Evolutionary conservation across 2,329 filamentous ascomycete genomes (phyloP), one percentile per base, ranked within the genome.

Genomic region (Phyllosticta citrichinensis): DNA sequence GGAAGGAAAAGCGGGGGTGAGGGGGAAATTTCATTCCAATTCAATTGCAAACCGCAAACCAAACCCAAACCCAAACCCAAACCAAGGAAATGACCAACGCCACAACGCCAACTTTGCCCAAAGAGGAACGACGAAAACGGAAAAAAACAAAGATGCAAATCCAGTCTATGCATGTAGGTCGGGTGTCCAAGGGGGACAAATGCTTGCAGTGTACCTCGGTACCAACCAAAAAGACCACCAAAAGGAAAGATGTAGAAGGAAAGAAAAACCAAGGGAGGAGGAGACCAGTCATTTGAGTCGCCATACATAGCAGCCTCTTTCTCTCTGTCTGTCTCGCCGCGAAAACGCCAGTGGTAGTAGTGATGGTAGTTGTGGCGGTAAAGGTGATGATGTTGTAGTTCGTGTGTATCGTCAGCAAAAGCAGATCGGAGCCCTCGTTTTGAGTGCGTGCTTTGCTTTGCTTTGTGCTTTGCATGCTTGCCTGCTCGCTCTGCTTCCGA

Each of bases 401-500:
- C 40, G 40, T 47, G 40, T 47, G 40, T 47, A 47, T 47, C 40
- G 40, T 47, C 40, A 47, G 40, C 40, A 47, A 47, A 12, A 47
- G 40, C 40, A 47, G 40, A 47, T 47, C 40, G 40, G 22, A 47
- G 40, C 40, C 40, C 40, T 47, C 40, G 40, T 47, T 47, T 47
- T 19, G 40, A 47, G 2, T n/a, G 40, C 40, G 40, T 17, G 17
- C 14, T n/a, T 47, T 47, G 40, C 40, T 47, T 17, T 30, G 27
- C 27, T 30, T 30, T 30, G 27, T 10, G 40, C 8, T 40, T 40
- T 33, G 30, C 30, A 14, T 14, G 35, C 11, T 11, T 47, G 40
- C 40, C n/a, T n/a, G 40, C 40, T 47, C n/a, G 40, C 40, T 47
- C 35, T 54, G 52, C 57, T 59, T 54, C 59, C 52, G 59, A 61